Conservation (phyloP, 2,329 filamentous ascomycete species). For the Ilyonectria robusta region DNA sequence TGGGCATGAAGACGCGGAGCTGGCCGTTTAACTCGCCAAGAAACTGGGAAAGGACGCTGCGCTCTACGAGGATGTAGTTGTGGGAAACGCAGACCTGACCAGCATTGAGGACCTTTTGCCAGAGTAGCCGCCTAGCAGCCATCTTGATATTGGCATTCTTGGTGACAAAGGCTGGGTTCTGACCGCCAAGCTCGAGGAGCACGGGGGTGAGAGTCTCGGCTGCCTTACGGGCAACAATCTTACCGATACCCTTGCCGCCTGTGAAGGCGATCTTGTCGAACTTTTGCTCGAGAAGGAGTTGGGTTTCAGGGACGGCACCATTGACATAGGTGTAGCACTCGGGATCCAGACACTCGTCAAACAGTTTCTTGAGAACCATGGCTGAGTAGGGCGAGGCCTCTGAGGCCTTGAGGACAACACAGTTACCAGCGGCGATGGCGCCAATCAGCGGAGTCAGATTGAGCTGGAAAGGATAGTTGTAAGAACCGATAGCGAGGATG, state of each 20-base stretch:
- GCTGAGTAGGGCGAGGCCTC: slow-evolving; percentile 84
- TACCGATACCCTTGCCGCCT: slow-evolving; percentile 82
- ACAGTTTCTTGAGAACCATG: slow-evolving; percentile 83
- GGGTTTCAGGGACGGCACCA: slow-evolving; percentile 85
- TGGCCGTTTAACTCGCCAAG: slow-evolving; percentile 80
- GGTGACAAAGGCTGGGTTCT: slow-evolving; percentile 93
- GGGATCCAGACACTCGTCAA: slow-evolving; percentile 82
- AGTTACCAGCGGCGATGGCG: slow-evolving; percentile 93
- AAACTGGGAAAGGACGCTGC: slow-evolving; percentile 78
- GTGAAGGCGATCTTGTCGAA: slow-evolving; percentile 99
- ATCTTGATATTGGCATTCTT: slow-evolving; percentile 84
- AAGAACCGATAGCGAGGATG: slow-evolving; percentile 89
- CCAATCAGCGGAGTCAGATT: slow-evolving; percentile 85
- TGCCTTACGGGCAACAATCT: slow-evolving; percentile 90
- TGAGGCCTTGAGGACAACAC: slow-evolving; percentile 90
- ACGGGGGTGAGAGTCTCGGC: slow-evolving; percentile 91
- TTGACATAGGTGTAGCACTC: slow-evolving; percentile 84
- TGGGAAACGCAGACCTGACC: slow-evolving; percentile 95
- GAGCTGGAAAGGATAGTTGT: slow-evolving; percentile 93
- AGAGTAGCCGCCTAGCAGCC: slow-evolving; percentile 87
- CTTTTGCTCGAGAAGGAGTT: slow-evolving; percentile 85
- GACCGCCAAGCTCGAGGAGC: slow-evolving; percentile 89
- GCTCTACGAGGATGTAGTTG: slow-evolving; percentile 91
- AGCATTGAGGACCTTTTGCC: slow-evolving; percentile 89
- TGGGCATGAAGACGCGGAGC: slow-evolving; percentile 84